Evolutionary conservation across 495 filamentous ascomycete species (phyloP).

Genomic region (Sphaerosporella brunnea): DNA sequence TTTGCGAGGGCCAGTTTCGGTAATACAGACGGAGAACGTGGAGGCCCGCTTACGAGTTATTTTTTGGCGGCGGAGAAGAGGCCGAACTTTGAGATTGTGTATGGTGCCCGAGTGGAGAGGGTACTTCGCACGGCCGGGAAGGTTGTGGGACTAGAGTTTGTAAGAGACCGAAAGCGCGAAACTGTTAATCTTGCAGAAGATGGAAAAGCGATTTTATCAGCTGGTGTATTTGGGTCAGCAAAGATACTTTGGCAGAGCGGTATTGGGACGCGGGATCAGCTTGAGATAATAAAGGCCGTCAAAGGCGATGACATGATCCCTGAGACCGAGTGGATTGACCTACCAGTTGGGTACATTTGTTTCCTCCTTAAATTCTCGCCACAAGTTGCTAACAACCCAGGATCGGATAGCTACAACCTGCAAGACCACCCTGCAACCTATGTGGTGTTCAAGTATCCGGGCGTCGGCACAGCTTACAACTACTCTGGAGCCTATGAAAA

Average conservation of each 20-base stretch:
- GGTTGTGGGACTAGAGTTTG: slow-evolving; percentile 45
- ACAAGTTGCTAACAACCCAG: background rate
- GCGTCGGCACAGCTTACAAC: slow-evolving; percentile 41
- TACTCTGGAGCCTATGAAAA: slow-evolving; percentile 41
- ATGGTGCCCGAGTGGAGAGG: slow-evolving; percentile 44
- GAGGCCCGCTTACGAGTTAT: slow-evolving; percentile 53
- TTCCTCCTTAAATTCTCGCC: too few species aligned
- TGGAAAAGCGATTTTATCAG: slow-evolving; percentile 48
- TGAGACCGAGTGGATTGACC: slow-evolving; percentile 42
- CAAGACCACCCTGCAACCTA: slow-evolving; percentile 56
- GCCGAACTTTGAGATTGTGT: slow-evolving; percentile 33
- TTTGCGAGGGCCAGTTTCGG: slow-evolving; percentile 51
- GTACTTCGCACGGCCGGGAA: slow-evolving; percentile 43
- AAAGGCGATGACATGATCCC: slow-evolving; percentile 34
- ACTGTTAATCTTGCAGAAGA: slow-evolving; percentile 38
- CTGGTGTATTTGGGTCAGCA: slow-evolving; percentile 49
- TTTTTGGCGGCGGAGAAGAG: slow-evolving; percentile 40
- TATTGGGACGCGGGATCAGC: slow-evolving; percentile 43
- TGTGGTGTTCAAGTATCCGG: slow-evolving; percentile 40
- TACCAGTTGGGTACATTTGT: slow-evolving; percentile 43
- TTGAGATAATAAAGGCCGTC: slow-evolving; percentile 36
- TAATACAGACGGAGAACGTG: slow-evolving; percentile 44
- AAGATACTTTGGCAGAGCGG: slow-evolving; percentile 49
- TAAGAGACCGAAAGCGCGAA: slow-evolving; percentile 17
- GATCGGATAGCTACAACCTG: slow-evolving; percentile 31